Percentiles rank a stretch among this genome's conserved stretches.
phyloP scores from a whole-genome alignment of 2,329 filamentous ascomycete species.

The Pseudogymnoascus sp. region DNA sequence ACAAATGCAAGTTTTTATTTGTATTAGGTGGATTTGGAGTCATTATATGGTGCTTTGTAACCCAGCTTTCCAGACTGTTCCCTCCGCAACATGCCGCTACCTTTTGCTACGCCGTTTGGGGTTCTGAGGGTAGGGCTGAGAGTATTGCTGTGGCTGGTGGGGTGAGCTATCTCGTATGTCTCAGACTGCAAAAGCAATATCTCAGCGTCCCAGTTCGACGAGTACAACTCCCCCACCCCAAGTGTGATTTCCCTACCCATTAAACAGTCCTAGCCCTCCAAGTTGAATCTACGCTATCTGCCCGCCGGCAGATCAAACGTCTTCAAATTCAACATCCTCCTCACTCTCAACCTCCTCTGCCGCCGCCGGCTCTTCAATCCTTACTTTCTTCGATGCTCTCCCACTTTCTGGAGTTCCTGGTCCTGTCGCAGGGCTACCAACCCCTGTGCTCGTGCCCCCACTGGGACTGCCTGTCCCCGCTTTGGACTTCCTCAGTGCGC shows the following conservation, averaged over 20 bases:
- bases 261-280: background rate
- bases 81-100: background rate
- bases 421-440: constrained; percentile 29
- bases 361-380: constrained; percentile 41
- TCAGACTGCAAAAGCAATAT: background rate
- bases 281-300: background rate
- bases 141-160: background rate
- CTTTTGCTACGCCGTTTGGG: background rate
- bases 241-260: background rate
- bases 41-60: background rate
- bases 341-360: constrained; percentile 42
- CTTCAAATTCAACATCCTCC: constrained; percentile 53
- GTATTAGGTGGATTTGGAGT: background rate
- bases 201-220: background rate
- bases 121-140: background rate
- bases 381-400: constrained; percentile 52
- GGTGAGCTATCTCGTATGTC: background rate
- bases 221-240: background rate
- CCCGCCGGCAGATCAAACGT: constrained; percentile 34
- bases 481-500: constrained; percentile 27
- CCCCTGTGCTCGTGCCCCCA: constrained; percentile 28
- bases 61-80: background rate
- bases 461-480: constrained; percentile 16
- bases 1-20: background rate
- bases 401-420: constrained; percentile 37